A percentile compares a stretch with the other conserved stretches of the same genome.
Conservation (phyloP, 2,329 filamentous ascomycete genomes). For the Botryotinia calthae region DNA sequence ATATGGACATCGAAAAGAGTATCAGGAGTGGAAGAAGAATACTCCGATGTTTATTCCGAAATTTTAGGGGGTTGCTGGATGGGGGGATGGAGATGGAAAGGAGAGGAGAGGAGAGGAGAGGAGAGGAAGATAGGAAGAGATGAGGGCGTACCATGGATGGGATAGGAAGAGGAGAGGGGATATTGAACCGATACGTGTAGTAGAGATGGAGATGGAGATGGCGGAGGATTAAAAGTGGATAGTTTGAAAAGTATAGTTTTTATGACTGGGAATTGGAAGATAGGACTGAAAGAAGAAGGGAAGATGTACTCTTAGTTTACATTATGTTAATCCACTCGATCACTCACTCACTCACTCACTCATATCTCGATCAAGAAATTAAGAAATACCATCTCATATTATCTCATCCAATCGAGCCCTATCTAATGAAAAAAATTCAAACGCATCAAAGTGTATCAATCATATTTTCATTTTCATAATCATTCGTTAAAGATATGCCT, state of each 20-base stretch:
- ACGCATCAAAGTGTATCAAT: neutral
- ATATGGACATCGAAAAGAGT: constrained; percentile 62
- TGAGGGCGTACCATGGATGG: neutral
- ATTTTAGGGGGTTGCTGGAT: constrained; percentile 40
- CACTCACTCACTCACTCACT: neutral
- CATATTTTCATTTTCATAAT: neutral
- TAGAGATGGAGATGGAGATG: neutral
- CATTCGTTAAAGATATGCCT: constrained; percentile 1
- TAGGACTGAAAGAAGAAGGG: neutral
- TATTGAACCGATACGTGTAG: neutral
- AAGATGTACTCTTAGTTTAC: neutral
- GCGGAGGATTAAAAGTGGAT: neutral
- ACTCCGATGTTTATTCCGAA: constrained; percentile 65
- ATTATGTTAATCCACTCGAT: neutral
- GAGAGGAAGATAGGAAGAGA: neutral
- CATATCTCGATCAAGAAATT: neutral
- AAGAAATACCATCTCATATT: neutral
- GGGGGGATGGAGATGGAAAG: neutral
- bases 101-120: neutral
- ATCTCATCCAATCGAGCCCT: neutral
- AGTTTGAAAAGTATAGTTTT: neutral
- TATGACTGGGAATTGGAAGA: neutral
- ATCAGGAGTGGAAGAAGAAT: constrained; percentile 65
- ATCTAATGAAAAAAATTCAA: neutral
- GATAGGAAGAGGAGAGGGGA: neutral